Evolutionary conservation across 2,329 filamentous ascomycete genomes (phyloP).

Genomic region (Pseudogymnoascus sp.): DNA sequence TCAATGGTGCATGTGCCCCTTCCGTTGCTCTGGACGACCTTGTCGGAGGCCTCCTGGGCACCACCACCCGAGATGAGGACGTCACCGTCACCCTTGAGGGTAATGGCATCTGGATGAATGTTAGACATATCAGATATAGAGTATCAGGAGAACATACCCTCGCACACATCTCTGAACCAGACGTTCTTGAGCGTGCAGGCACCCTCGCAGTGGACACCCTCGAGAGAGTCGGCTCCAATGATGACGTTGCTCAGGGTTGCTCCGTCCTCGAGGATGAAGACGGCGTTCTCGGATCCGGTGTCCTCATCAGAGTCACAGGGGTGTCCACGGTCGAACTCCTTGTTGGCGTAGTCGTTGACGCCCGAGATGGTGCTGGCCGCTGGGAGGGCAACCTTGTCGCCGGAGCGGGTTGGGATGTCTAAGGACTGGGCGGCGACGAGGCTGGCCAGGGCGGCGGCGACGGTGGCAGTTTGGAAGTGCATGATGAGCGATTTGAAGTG

Average conservation of each 20-base stretch:
- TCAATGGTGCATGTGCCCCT: slow-evolving; percentile 29
- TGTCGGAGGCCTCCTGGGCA: slow-evolving; percentile 29
- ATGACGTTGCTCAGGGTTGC: slow-evolving; percentile 46
- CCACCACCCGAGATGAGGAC: slow-evolving; percentile 32
- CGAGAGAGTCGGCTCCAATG: slow-evolving; percentile 43
- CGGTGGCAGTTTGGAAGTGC: slow-evolving; percentile 17
- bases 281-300: slow-evolving; percentile 31
- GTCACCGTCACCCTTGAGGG: slow-evolving; percentile 27
- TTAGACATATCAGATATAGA: slow-evolving; percentile 26
- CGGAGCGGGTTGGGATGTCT: slow-evolving; percentile 18
- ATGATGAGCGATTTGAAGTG: slow-evolving; percentile 14
- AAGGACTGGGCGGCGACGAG: slow-evolving; percentile 18
- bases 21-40: slow-evolving; percentile 33
- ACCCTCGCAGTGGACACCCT: slow-evolving; percentile 45
- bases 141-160: slow-evolving; percentile 18
- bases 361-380: slow-evolving; percentile 14
- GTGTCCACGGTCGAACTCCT: slow-evolving; percentile 21
- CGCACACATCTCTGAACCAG: slow-evolving; percentile 29
- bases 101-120: slow-evolving; percentile 32
- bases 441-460: slow-evolving; percentile 18
- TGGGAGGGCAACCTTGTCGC: slow-evolving; percentile 15
- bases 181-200: slow-evolving; percentile 40
- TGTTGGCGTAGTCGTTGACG: slow-evolving; percentile 18
- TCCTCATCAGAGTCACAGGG: slow-evolving; percentile 19
- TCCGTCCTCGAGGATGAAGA: slow-evolving; percentile 46